Conservation (phyloP, 2,329 filamentous ascomycete genomes). For the Verticillium albo-atrum region DNA sequence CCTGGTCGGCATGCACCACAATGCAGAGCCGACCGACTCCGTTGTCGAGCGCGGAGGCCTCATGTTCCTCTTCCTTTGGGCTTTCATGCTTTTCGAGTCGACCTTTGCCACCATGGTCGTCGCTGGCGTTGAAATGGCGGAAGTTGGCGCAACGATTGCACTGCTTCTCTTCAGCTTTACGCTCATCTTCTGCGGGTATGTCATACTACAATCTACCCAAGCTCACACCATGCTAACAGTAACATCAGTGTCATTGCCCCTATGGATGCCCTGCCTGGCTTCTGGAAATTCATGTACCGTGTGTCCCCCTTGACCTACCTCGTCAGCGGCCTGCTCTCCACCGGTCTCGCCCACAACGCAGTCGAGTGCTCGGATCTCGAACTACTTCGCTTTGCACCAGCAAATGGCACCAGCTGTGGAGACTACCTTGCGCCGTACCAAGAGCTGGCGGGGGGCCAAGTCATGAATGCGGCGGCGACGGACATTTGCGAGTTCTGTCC, state of each 20-base stretch:
- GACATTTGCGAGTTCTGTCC: conserved; percentile 40
- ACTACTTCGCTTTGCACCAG: conserved; percentile 48
- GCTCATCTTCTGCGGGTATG: conserved; percentile 51
- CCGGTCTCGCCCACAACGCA: conserved; percentile 14
- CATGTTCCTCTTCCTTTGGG: conserved; percentile 59
- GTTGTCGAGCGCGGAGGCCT: conserved; percentile 42
- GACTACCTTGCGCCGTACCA: conserved; percentile 45
- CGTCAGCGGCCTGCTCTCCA: conserved; percentile 52
- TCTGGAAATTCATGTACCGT: conserved; percentile 71
- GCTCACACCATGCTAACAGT: background rate
- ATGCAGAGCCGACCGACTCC: conserved; percentile 28
- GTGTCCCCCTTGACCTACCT: conserved; percentile 67
- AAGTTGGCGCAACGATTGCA: conserved; percentile 58
- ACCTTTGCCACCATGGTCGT: conserved; percentile 63
- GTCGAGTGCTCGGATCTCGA: conserved; percentile 29
- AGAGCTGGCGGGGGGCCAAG: conserved; percentile 36
- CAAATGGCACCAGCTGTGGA: conserved; percentile 39
- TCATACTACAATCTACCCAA: background rate
- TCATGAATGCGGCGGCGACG: conserved; percentile 37
- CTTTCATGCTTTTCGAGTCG: conserved; percentile 59
- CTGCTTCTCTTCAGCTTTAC: conserved; percentile 57
- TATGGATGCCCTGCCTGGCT: conserved; percentile 52
- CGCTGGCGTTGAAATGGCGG: conserved; percentile 57
- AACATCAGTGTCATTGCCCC: conserved; percentile 51
- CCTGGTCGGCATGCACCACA: conserved; percentile 55